Conservation (phyloP, 805 yeast genomes). For the Ogataea trehalophila region DNA sequence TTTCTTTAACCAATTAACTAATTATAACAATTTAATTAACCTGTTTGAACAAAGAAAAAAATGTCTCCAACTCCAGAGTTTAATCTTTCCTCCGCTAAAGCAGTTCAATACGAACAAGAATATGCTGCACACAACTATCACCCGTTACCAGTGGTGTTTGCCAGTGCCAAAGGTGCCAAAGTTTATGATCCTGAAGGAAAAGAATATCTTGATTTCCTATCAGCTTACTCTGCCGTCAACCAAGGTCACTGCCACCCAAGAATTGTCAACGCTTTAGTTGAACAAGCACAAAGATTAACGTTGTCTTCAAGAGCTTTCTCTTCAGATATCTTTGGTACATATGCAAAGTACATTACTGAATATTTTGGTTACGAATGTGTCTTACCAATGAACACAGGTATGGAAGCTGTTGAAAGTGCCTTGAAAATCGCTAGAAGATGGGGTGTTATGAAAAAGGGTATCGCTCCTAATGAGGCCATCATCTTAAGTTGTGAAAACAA, state of each 20-base stretch:
- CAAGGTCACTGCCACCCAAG: conserved; percentile 98
- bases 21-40: background rate
- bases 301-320: conserved; percentile 91
- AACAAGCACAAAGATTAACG: conserved; percentile 82
- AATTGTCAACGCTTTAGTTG: conserved; percentile 76
- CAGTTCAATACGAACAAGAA: conserved; percentile 63
- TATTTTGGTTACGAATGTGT: conserved; percentile 89
- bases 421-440: conserved; percentile 93
- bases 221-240: conserved; percentile 96
- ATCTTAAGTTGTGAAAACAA: conserved; percentile 83
- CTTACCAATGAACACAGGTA: conserved; percentile 97
- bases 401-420: conserved; percentile 97
- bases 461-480: conserved; percentile 78
- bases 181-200: conserved; percentile 99
- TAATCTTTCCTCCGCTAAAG: conserved; percentile 56
- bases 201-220: conserved; percentile 84
- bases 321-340: conserved; percentile 79
- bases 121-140: conserved; percentile 97
- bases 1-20: background rate
- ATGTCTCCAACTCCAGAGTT: conserved; percentile 31
- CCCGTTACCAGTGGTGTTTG: conserved; percentile 92
- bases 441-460: conserved; percentile 88
- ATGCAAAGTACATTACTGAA: conserved; percentile 84
- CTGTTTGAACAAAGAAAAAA: background rate
- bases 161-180: conserved; percentile 81